Evolutionary conservation across 768 basidiomycete genomes (phyloP), one percentile per base, ranked within the genome.

Genomic region (Panellus pusillus): DNA sequence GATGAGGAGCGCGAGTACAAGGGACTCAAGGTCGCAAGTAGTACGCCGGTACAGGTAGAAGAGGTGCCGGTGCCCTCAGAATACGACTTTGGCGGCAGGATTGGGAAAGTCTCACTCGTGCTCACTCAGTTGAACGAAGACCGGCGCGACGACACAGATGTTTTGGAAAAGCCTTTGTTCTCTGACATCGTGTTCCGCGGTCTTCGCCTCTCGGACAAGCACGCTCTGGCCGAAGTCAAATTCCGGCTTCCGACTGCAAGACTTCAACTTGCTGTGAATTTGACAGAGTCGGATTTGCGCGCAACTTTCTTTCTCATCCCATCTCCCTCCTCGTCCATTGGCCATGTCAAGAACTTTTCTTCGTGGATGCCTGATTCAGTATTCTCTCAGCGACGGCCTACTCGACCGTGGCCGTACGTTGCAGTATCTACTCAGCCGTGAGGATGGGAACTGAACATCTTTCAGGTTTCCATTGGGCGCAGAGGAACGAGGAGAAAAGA

Each of bases 221-320:
- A 60, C 32, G 45, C 57, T 37, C 51, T 41, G 9, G 57, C 63
- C 17, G 57, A 49, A 5, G 59, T 68, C 15, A 52, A 67, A 45
- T 68, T 66, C 52, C 47, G 57, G 6, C 36, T 68, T 1, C 63
- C 67, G 8, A 61, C 60, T 1, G 53, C 52, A 11, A 47, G 61
- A 46, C 65, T 67, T 39, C 46, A 24, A 24, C 24, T 44, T 7
- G 54, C 51, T 8, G 9, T 37, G 0, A 47, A 64, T 4, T 56
- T 74, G 35, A 54, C 60, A 4, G 64, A 63, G 43, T 66, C 68
- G 27, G 72, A 75, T 58, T 61, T 75, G 29, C 67, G 72, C 17
- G 74, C 67, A 4, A 69, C 72, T 8, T 69, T 74, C 18, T 64
- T 70, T 13, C 66, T 74, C n/a, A 50, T 71, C 44, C 73, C 71